Percentiles rank a stretch among this genome's conserved stretches.
phyloP scores from a whole-genome alignment of 106 monocot species.

The Acorus gramineus region DNA sequence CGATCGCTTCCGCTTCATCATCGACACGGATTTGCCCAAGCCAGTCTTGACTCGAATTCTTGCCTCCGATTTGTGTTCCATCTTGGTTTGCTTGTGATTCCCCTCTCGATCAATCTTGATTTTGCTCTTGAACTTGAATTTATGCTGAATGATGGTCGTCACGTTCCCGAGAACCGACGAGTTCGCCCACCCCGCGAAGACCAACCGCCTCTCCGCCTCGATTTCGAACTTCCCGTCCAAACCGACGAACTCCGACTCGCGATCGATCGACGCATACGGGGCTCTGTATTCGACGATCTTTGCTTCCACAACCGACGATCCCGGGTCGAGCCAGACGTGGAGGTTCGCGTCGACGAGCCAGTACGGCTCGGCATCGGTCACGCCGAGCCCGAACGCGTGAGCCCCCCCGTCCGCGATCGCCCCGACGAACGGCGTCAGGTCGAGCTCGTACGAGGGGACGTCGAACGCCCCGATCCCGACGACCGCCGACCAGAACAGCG shows the following conservation, averaged over 20 bases:
- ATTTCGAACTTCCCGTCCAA: slow-evolving; percentile 51
- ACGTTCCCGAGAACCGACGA: slow-evolving; percentile 50
- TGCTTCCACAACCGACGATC: slow-evolving; percentile 11
- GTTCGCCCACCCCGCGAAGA: slow-evolving; percentile 60
- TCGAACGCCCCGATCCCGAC: slow-evolving; percentile 38
- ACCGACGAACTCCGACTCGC: slow-evolving; percentile 3
- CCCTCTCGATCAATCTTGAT: slow-evolving; percentile 29
- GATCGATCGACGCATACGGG: slow-evolving; percentile 15
- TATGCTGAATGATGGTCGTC: slow-evolving; percentile 39
- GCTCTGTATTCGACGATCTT: slow-evolving; percentile 20
- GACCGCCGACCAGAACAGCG: slow-evolving; percentile 38
- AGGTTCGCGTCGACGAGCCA: slow-evolving; percentile 76
- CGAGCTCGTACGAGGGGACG: slow-evolving; percentile 49
- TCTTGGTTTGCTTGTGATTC: slow-evolving; percentile 23
- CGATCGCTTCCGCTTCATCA: background rate
- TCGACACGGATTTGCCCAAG: background rate
- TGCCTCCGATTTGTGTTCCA: slow-evolving; percentile 30
- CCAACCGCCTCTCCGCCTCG: slow-evolving; percentile 18
- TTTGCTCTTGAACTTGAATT: slow-evolving; percentile 29
- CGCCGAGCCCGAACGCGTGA: slow-evolving; percentile 43
- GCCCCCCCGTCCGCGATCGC: slow-evolving; percentile 26
- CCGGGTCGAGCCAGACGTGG: slow-evolving; percentile 55
- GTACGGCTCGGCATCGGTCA: slow-evolving; percentile 37
- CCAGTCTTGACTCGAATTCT: slow-evolving; percentile 2
- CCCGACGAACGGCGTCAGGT: slow-evolving; percentile 50